Evolutionary conservation across 306 rosid genomes (phyloP).

Genomic region (Amphicarpaea edgeworthii): DNA sequence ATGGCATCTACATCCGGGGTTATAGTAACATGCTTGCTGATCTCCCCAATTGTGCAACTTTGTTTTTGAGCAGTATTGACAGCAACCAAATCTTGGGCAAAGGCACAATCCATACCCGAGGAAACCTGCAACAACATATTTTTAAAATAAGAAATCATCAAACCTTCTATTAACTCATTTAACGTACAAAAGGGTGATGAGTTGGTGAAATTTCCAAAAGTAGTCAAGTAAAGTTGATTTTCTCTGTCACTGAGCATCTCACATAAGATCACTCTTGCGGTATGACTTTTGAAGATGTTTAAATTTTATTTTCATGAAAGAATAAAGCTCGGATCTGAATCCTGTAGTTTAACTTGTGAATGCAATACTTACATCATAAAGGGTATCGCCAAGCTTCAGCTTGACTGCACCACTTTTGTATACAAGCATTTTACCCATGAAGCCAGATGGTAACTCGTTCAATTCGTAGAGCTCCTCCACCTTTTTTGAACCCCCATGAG

Average conservation of each 20-base stretch:
- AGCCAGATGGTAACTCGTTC: conserved; percentile 70
- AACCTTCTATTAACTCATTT: conserved; percentile 19
- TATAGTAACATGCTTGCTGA: conserved; percentile 64
- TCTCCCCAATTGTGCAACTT: conserved; percentile 70
- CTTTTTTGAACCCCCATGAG: conserved; percentile 34
- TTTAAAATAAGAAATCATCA: not conserved
- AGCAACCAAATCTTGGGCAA: conserved; percentile 74
- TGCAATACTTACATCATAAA: conserved; percentile 75
- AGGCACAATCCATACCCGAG: conserved; percentile 72
- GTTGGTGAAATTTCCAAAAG: conserved; percentile 3
- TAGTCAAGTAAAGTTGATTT: not conserved
- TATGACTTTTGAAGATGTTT: not conserved
- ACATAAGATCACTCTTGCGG: not conserved
- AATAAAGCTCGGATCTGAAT: conserved; percentile 9
- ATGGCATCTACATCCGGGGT: conserved; percentile 73
- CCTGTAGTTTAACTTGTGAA: conserved; percentile 23
- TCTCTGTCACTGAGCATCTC: not conserved
- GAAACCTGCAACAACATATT: conserved; percentile 71
- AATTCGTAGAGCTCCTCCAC: conserved; percentile 49
- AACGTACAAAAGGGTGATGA: not conserved
- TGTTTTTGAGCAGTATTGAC: conserved; percentile 66
- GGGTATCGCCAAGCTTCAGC: conserved; percentile 77
- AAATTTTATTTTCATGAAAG: conserved; percentile 1
- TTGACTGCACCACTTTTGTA: conserved; percentile 83
- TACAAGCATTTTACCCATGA: conserved; percentile 85